These are phyloP conservation scores for Neotropicomus parvogracilis DNA, from an alignment of 1,284 basidiomycete species.

Conservation along the genomic window DNA sequence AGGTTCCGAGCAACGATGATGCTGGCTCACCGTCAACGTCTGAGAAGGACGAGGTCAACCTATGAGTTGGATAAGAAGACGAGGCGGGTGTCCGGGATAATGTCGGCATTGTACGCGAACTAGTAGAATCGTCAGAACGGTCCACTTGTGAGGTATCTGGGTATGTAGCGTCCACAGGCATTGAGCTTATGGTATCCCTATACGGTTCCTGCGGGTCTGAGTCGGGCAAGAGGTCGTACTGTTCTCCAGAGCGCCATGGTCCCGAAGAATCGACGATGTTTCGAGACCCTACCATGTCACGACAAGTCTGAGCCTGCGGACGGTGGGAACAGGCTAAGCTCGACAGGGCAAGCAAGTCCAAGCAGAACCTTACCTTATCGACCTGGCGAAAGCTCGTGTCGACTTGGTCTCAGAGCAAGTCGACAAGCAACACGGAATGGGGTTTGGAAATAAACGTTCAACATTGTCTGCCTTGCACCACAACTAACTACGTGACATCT, in stretches of 20 bases:
- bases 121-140: slow-evolving; percentile 38
- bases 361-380: not conserved
- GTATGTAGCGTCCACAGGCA: slow-evolving; percentile 23
- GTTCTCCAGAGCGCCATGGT: slow-evolving; percentile 19
- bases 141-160: slow-evolving; percentile 18
- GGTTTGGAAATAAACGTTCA: no score
- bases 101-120: slow-evolving; percentile 41
- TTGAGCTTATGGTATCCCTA: slow-evolving; percentile 8
- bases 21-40: slow-evolving; percentile 64
- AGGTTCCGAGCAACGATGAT: slow-evolving; percentile 46
- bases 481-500: no score
- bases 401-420: no score
- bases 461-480: no score
- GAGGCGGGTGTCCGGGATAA: slow-evolving; percentile 47
- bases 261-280: slow-evolving; percentile 12
- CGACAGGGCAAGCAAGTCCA: not conserved
- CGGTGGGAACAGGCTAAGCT: slow-evolving; percentile 10
- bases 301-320: not conserved
- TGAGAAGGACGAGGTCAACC: slow-evolving; percentile 53
- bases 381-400: no score
- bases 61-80: slow-evolving; percentile 43
- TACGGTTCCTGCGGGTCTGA: slow-evolving; percentile 15
- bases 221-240: slow-evolving; percentile 25
- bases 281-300: slow-evolving; percentile 20
- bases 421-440: no score